Evolutionary conservation across 179 eudicot species (phyloP), one percentile per base, ranked within the genome.

Genomic region (Gypsophila paniculata): DNA sequence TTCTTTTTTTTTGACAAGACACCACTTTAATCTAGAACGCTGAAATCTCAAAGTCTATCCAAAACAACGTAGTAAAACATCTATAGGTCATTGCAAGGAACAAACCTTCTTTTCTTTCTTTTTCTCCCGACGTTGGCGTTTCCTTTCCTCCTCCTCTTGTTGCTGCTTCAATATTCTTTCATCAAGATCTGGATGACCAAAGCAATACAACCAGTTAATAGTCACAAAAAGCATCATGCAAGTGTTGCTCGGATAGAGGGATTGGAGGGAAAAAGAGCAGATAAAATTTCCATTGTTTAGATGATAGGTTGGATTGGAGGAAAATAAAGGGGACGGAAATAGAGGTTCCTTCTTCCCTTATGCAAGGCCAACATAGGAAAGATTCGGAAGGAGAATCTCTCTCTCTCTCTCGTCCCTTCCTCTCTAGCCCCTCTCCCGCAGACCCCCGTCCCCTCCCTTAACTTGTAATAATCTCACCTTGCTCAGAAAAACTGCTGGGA

Each of bases 71-170:
- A 54, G 59, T 54, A 54, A 18, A 21, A n/a, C 25, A 19, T 54
- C 13, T 6, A n/a, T n/a, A 63, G 36, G 18, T 22, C 54, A 58
- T 38, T 9, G 54, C 65, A 44, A 6, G 60, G 34, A n/a, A 75
- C 85, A 62, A 68, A 91, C 96, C 98, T 91, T 93, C 84, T 93
- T 93, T 81, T 93, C 98, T 82, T 93, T 93, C 88, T 93, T 93
- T 69, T 80, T 88, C 80, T 93, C 98, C 26, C 96, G 85, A 12
- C 88, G 89, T 71, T 80, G 93, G n/a, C 96, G 96, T 80, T 91
- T 93, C 75, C 87, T 87, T 80, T 93, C 98, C 82, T 93, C 98
- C 77, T 93, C 98, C 66, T 93, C 98, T 79, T 91, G 87, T 76
- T 93, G 96, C 76, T 86, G 98, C 82, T 93, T 93, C 72, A 91